Evolutionary conservation across 1,284 basidiomycete species (phyloP).

Genomic region (Moesziomyces sp.): DNA sequence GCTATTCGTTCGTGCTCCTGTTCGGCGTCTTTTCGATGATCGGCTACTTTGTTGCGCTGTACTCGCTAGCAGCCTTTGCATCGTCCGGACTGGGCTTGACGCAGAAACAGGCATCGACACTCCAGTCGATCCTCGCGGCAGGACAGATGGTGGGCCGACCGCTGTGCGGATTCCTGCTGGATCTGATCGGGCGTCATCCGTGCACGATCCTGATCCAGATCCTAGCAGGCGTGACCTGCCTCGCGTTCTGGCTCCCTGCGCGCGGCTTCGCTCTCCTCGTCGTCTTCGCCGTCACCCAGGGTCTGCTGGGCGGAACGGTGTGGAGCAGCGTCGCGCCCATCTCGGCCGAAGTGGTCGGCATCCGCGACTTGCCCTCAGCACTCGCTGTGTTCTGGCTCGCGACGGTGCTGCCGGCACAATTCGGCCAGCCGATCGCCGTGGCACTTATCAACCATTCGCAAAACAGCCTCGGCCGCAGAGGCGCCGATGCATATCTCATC

Average conservation of each 20-base stretch:
- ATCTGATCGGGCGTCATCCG: conserved; percentile 69
- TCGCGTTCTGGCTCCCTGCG: conserved; percentile 69
- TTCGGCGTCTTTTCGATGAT: conserved; percentile 64
- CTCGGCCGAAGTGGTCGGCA: conserved; percentile 68
- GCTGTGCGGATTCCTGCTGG: conserved; percentile 68
- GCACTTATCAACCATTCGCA: conserved; percentile 68
- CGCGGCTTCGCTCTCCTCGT: conserved; percentile 68
- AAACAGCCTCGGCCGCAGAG: conserved; percentile 55
- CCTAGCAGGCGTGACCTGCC: conserved; percentile 68
- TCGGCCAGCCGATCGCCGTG: conserved; percentile 69
- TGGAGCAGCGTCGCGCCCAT: conserved; percentile 68
- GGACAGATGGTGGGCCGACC: conserved; percentile 70
- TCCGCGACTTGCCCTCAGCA: conserved; percentile 68
- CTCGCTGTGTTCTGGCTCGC: conserved; percentile 69
- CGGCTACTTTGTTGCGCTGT: conserved; percentile 70
- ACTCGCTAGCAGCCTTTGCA: conserved; percentile 70
- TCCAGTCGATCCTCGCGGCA: conserved; percentile 70
- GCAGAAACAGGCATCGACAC: conserved; percentile 69
- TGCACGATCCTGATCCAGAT: conserved; percentile 68
- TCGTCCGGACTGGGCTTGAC: conserved; percentile 68
- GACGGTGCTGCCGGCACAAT: conserved; percentile 64
- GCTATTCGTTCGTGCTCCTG: conserved; percentile 59
- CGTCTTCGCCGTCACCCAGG: conserved; percentile 69
- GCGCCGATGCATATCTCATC: conserved; percentile 67
- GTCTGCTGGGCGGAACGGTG: conserved; percentile 69